A percentile compares a stretch with the other conserved stretches of the same genome.
Evolutionary conservation across 2,329 filamentous ascomycete species (phyloP).

Genomic region (Paraphoma chrysanthemicola): DNA sequence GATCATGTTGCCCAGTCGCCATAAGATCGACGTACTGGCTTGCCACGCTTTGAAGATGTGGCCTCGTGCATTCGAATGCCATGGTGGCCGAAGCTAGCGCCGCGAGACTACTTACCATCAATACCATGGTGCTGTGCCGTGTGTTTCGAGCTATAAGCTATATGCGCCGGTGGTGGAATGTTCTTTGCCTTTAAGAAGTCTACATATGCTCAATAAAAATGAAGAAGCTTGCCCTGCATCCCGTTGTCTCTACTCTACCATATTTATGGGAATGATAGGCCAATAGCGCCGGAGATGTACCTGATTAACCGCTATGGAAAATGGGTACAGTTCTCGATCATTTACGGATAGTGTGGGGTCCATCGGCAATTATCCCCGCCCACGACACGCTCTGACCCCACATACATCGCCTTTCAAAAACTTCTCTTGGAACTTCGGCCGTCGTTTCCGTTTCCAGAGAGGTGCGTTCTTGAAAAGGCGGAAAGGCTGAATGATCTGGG

Average conservation of each 20-base stretch:
- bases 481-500: too few species aligned
- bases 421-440: too few species aligned
- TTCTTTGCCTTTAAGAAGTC: neutral
- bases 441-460: too few species aligned
- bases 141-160: neutral
- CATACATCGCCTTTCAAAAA: neutral
- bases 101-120: neutral
- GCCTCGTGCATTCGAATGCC: constrained; percentile 16
- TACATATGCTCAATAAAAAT: too few species aligned
- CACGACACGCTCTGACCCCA: constrained; percentile 6
- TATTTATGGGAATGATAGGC: neutral
- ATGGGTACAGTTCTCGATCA: neutral
- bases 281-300: too few species aligned
- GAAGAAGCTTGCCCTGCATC: too few species aligned
- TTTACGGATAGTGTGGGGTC: constrained; percentile 19
- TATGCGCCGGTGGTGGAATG: neutral
- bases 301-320: too few species aligned
- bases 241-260: neutral
- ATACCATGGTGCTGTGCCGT: constrained; percentile 1
- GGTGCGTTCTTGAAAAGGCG: too few species aligned
- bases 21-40: constrained; percentile 14
- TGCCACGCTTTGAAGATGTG: constrained; percentile 8
- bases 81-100: neutral
- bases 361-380: constrained; percentile 6
- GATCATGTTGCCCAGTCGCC: constrained; percentile 21